Evolutionary conservation across 1,139 yeast species (phyloP), one percentile per base, ranked within the genome.

Genomic region (Meyerozyma guilliermondii): DNA sequence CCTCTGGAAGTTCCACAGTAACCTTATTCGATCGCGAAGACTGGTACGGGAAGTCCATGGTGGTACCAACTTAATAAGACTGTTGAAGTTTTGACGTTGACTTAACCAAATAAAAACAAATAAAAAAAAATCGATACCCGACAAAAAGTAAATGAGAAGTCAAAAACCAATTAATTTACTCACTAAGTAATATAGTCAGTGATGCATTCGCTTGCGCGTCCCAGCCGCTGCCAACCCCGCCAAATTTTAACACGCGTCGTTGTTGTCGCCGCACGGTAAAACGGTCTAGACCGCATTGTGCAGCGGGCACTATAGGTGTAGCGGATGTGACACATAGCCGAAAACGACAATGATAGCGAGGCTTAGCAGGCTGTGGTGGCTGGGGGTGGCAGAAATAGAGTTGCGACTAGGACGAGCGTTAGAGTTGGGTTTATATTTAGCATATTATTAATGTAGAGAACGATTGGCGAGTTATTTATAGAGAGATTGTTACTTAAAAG

Each of bases 141-240:
- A 5, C 10, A 27, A 27, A 20, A 20, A 20, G 22, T 20, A 20
- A 20, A 20, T 20, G 22, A 20, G 7, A 7, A 3, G 5, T 20
- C 22, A 20, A 20, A 20, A 20, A 20, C 7, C 22, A 3, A 20
- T 20, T 20, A 20, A n/a, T 26, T 26, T 3, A 7, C 13, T 26
- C 4, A 26, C 13, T n/a, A 26, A 26, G 28, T 9, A 23, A 23
- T 23, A 11, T 26, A 11, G 13, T 16, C 33, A 29, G 33, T n/a
- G 18, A n/a, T 29, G 24, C 23, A 18, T 17, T 33, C 36, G 36
- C 36, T 33, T 33, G 36, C 36, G 36, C 36, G 36, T 33, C 24
- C 14, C 24, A 33, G 36, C 23, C 36, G 36, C 24, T 33, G 36
- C n/a, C 24, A 33, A 33, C 36, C 24, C 20, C 24, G 36, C 24